These are phyloP conservation scores for Tetrastigma voinierianum DNA, from an alignment of 164 flowering plant species.

Conservation along the genomic window DNA sequence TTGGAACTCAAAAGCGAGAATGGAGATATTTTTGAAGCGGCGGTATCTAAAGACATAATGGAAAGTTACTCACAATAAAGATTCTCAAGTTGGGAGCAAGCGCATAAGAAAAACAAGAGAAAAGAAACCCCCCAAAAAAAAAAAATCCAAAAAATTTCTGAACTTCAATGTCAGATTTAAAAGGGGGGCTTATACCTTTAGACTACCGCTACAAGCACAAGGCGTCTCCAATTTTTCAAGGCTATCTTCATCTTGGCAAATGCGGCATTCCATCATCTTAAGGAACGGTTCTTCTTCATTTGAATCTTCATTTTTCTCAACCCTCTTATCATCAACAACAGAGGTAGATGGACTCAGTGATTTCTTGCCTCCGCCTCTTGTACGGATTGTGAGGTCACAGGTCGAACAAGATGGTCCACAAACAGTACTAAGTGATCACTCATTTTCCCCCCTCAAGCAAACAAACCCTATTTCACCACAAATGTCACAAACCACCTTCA, in stretches of 20 bases:
- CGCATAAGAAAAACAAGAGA: no score
- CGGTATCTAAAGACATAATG: no score
- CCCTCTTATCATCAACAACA: conserved; percentile 9
- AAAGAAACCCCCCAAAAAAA: no score
- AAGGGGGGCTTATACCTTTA: conserved; percentile 33
- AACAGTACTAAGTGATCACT: conserved; percentile 41
- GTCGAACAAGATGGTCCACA: conserved; percentile 33
- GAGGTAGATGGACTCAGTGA: conserved; percentile 29
- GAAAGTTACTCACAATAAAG: no score
- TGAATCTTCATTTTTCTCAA: conserved; percentile 12
- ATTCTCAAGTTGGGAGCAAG: no score
- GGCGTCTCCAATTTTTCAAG: conserved; percentile 53
- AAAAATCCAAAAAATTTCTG: no score
- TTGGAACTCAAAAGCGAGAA: no score
- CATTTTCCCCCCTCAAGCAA: conserved; percentile 24
- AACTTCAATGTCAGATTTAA: no score
- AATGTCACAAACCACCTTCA: background rate
- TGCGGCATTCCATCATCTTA: conserved; percentile 54
- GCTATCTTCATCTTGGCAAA: conserved; percentile 72
- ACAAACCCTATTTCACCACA: conserved; percentile 4
- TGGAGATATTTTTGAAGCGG: no score
- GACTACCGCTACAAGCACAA: conserved; percentile 57
- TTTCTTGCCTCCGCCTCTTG: conserved; percentile 14
- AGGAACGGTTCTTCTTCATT: conserved; percentile 49
- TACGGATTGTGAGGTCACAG: conserved; percentile 6